Evolutionary conservation across 305 asterid genomes (phyloP).

Genomic region (Stenogyne calaminthoides): DNA sequence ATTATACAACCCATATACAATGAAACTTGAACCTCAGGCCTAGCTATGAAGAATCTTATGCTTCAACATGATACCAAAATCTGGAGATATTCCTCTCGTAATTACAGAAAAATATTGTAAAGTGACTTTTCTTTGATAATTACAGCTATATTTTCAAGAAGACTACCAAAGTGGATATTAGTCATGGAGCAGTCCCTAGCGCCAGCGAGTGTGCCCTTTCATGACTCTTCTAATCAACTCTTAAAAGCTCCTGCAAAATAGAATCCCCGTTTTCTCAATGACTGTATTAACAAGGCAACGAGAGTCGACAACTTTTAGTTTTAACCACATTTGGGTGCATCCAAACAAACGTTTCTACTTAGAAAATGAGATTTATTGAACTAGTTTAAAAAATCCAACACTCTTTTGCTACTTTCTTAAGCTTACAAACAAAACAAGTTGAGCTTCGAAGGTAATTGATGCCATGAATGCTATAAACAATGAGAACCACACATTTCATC

Average conservation of each 20-base stretch:
- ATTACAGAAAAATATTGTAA: background rate
- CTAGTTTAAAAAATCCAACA: background rate
- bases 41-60: background rate
- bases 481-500: background rate
- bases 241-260: conserved; percentile 36
- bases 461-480: background rate
- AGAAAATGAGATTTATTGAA: background rate
- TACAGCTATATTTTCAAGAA: background rate
- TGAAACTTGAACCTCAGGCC: background rate
- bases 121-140: background rate
- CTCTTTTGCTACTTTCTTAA: background rate
- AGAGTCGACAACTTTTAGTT: background rate
- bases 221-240: conserved; percentile 11
- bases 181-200: background rate
- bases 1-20: background rate
- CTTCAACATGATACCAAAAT: background rate
- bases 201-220: background rate
- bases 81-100: background rate
- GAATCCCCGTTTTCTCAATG: background rate
- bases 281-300: background rate
- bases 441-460: background rate
- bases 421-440: conserved; percentile 1
- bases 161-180: background rate
- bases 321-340: background rate
- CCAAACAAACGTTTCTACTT: background rate